phyloP scores from a whole-genome alignment of 2,329 filamentous ascomycete genomes.

The Alternaria brassicae region DNA sequence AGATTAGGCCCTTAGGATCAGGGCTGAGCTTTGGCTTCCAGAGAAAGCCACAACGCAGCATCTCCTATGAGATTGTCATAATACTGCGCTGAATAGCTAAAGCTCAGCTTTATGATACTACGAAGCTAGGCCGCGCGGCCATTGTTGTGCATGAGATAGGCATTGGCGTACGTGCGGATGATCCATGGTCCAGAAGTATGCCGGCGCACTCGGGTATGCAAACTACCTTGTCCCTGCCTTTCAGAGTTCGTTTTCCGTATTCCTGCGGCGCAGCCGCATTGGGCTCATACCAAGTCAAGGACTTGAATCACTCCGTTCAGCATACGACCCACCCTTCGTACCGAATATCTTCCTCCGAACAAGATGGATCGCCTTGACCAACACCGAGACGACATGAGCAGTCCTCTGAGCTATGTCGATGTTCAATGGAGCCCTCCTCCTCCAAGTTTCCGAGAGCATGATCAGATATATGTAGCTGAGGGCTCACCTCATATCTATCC shows the following conservation, averaged over 20 bases:
- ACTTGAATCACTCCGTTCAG: neutral
- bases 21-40: constrained; percentile 16
- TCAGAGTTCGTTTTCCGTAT: constrained; percentile 9
- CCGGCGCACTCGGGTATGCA: constrained; percentile 14
- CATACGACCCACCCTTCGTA: constrained; percentile 15
- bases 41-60: neutral
- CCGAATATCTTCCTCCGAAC: constrained; percentile 5
- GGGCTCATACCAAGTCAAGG: constrained; percentile 15
- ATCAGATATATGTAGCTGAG: constrained; percentile 23
- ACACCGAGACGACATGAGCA: constrained; percentile 21
- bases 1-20: constrained; percentile 4
- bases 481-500: constrained; percentile 12
- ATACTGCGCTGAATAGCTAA: neutral
- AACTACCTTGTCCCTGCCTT: constrained; percentile 19
- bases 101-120: neutral
- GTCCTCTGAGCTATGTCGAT: constrained; percentile 18
- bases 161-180: constrained; percentile 10
- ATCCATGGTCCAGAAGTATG: constrained; percentile 13
- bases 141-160: constrained; percentile 17
- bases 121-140: neutral
- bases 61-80: constrained; percentile 2
- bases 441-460: constrained; percentile 30
- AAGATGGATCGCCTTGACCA: constrained; percentile 27
- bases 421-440: constrained; percentile 32
- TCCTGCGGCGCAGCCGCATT: constrained; percentile 19